Evolutionary conservation across 2,329 filamentous ascomycete genomes (phyloP), one percentile per base, ranked within the genome.

Genomic region (Ceratocystis cubensis): DNA sequence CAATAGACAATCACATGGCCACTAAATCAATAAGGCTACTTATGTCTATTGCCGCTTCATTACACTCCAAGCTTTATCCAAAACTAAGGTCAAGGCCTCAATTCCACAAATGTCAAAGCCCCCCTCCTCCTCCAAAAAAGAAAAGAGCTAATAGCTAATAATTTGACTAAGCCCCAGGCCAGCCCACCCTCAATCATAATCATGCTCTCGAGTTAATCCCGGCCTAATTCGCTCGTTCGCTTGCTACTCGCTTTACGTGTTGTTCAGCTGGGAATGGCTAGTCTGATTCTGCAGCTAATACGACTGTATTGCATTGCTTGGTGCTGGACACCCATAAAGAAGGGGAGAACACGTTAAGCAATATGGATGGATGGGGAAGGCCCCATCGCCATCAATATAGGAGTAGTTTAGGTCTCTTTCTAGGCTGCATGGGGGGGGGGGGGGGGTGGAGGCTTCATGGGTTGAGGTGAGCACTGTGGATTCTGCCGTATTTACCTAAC

Each of bases 201-300:
- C 28, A 59, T 30, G 30, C 22, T 33, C 7, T 25, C 7, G 5
- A 33, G 53, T 37, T 33, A n/a, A 59, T 59, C 56, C 56, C 56
- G 28, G 56, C 30, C 17, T 59, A 33, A 59, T 59, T 59, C 56
- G 56, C 17, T 37, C 56, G 28, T 33, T 59, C 56, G 56, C 56
- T 59, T 59, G 56, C 22, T 8, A 8, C 22, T 59, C 53, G 53
- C 28, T 37, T 37, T 59, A n/a, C 25, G 28, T 30, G 25, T 5
- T 33, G 25, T 37, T 59, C 56, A 59, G 56, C 56, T 59, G 56
- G 28, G 56, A 33, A 22, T 30, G 56, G 22, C 17, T 59, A 59
- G 56, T 59, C 5, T 6, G 28, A 59, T 59, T 28, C 17, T 17
- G 6, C 10, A 10, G 5, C 25, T 17, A 57, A 30, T 30, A 15